phyloP scores from a whole-genome alignment of 1,284 basidiomycete genomes.

The Moesziomyces antarcticus region DNA sequence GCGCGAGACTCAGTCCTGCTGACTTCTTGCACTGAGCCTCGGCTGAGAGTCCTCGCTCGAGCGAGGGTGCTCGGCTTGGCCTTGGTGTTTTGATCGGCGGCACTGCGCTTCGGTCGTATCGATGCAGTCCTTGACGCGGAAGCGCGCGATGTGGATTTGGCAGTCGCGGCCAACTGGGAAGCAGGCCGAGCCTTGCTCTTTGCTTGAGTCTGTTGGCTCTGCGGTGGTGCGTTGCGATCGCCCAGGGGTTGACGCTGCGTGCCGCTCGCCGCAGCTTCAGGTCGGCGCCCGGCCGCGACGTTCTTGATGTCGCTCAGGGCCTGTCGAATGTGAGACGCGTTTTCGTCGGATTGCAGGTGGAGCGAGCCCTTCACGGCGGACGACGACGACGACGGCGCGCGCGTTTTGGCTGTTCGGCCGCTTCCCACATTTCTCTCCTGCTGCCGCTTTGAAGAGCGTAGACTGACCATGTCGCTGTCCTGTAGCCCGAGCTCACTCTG shows the following conservation, averaged over 20 bases:
- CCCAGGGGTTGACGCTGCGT: constrained; percentile 21
- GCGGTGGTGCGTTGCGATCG: constrained; percentile 20
- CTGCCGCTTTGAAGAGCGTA: constrained; percentile 8
- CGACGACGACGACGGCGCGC: constrained; percentile 11
- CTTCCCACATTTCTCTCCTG: background rate
- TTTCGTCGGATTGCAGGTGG: constrained; percentile 16
- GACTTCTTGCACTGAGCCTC: background rate
- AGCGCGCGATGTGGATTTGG: background rate
- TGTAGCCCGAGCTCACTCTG: too few relatives aligned
- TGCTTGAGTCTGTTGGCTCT: background rate
- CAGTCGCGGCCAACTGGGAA: background rate
- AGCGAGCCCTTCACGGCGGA: constrained; percentile 16
- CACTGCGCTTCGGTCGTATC: constrained; percentile 21
- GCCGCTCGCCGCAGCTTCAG: background rate
- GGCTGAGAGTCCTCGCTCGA: background rate
- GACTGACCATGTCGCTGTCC: constrained; percentile 7
- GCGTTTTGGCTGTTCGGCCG: background rate
- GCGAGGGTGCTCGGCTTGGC: background rate
- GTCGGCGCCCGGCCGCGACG: constrained; percentile 3
- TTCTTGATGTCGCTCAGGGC: constrained; percentile 26
- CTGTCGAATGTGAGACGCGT: constrained; percentile 6
- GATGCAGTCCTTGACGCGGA: background rate
- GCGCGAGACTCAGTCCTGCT: background rate
- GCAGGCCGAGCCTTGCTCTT: background rate
- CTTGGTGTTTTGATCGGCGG: background rate